Evolutionary conservation across 106 monocot species (phyloP), one percentile per base, ranked within the genome.

Genomic region (Allium sativum): DNA sequence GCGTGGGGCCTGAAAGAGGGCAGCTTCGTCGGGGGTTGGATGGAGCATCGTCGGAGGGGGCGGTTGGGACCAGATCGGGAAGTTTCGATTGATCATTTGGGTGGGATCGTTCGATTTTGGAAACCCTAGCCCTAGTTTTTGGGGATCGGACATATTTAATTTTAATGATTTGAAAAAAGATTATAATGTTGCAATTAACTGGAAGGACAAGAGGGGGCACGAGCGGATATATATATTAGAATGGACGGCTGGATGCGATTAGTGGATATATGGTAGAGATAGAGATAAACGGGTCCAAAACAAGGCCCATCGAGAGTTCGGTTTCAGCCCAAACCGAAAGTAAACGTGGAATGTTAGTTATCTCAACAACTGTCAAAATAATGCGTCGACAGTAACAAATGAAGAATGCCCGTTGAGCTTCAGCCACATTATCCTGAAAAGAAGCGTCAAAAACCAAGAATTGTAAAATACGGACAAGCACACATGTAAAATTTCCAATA

Each of bases 1-100:
- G 11, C 76, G 45, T 15, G 67, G 53, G 22, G 61, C 58, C 44
- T 71, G 77, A 45, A 85, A 90, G 20, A 42, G 61, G 71, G 79
- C 74, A 44, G 64, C 65, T 16, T 85, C 79, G 47, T 80, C 79
- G 66, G 55, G 31, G 31, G 0, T 56, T 45, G 65, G 21, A 9
- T 51, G 21, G 21, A 31, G 55, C 10, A 22, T 18, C 55, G 48
- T 48, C 55, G 68, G 58, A 59, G 70, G 78, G 19, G 65, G 75
- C 15, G 61, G 71, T 46, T 74, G 68, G 42, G 67, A 68, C 85
- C 85, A 89, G 67, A 89, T 73, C 55, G 73, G 70, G 61, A 67
- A 81, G 55, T 66, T 73, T 42, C 75, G 77, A 50, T 46, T 46
- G 45, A 61, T 61, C 61, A 61, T 61, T 45, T 45, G 61, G 20